Conservation (phyloP, 73 alveolate species). For the Diophrys appendiculata region DNA sequence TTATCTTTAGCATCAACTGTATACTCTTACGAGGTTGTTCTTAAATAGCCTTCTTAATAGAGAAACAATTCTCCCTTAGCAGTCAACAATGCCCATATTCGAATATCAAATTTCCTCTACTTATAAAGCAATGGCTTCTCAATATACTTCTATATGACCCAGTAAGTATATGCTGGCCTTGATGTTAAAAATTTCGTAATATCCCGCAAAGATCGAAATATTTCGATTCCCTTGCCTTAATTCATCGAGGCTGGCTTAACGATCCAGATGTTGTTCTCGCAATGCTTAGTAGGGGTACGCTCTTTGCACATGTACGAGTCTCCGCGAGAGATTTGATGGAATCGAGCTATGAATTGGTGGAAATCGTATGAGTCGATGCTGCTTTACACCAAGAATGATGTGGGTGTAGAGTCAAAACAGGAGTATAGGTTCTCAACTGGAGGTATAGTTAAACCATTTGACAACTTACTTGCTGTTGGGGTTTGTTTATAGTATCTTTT, state of each 20-base stretch:
- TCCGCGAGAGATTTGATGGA: background rate
- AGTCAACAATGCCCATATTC: conserved; percentile 89
- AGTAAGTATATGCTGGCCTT: conserved; percentile 27
- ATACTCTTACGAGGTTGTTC: conserved; percentile 78
- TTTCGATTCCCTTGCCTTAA: conserved; percentile 71
- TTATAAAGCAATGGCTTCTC: conserved; percentile 89
- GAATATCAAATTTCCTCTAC: conserved; percentile 90
- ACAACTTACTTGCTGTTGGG: conserved; percentile 54
- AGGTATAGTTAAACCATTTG: background rate
- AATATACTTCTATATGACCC: conserved; percentile 89
- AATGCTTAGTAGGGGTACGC: conserved; percentile 50
- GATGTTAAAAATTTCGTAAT: conserved; percentile 36
- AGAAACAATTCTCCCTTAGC: conserved; percentile 43
- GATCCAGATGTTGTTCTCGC: conserved; percentile 61
- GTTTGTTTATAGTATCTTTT: no score
- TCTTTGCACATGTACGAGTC: background rate
- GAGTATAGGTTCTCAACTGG: conserved; percentile 30
- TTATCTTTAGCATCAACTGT: conserved; percentile 58
- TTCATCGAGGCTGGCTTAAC: conserved; percentile 66
- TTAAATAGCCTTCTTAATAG: conserved; percentile 76
- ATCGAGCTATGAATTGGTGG: conserved; percentile 5
- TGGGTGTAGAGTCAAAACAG: conserved; percentile 66
- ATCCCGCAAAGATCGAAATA: conserved; percentile 43
- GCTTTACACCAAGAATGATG: conserved; percentile 47
- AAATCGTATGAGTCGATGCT: background rate